Evolutionary conservation across 306 rosid species (phyloP), one percentile per base, ranked within the genome.

Genomic region (Luffa aegyptiaca): DNA sequence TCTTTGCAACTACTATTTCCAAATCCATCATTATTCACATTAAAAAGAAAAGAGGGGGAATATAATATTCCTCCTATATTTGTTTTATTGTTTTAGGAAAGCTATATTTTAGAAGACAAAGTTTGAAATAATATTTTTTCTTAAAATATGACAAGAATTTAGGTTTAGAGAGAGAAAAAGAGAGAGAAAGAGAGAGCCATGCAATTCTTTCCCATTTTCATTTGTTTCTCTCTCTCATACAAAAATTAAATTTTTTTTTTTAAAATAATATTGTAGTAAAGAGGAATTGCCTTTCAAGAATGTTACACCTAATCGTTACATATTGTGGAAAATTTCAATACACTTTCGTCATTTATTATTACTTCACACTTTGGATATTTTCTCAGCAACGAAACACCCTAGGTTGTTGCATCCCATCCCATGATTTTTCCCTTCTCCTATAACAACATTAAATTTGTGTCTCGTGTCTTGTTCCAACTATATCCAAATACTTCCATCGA

Each of bases 341-440:
- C 55, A 56, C 81, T 78, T 63, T 78, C 81, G 81, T 78, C 81
- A 79, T 79, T 76, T 11, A 55, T 36, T 76, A 57, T 81, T 57
- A 79, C 55, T 74, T 81, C 88, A 59, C 59, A 64, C 11, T 81
- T 80, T 20, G 61, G 20, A 18, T 78, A 64, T 33, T 86, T 87
- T 81, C 73, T 66, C 56, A 31, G 53, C 76, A 46, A 52, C 65
- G 77, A 63, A 83, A 85, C 87, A 74, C 84, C 82, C 79, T 83
- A n/a, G 2, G 53, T 44, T 44, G 77, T 84, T 73, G 73, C 65
- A 26, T 72, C 77, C 64, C 80, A 77, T 82, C 77, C 44, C 59
- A 73, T 48, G 44, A 46, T 49, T 33, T 52, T 74, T 35, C 63
- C 63, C 9, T 48, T 74, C 52, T 51, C 26, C n/a, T 71, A 46